Percentiles rank a stretch among this genome's conserved stretches.
Evolutionary conservation across 2,329 filamentous ascomycete genomes (phyloP).

Genomic region (Helminthosporium solani): DNA sequence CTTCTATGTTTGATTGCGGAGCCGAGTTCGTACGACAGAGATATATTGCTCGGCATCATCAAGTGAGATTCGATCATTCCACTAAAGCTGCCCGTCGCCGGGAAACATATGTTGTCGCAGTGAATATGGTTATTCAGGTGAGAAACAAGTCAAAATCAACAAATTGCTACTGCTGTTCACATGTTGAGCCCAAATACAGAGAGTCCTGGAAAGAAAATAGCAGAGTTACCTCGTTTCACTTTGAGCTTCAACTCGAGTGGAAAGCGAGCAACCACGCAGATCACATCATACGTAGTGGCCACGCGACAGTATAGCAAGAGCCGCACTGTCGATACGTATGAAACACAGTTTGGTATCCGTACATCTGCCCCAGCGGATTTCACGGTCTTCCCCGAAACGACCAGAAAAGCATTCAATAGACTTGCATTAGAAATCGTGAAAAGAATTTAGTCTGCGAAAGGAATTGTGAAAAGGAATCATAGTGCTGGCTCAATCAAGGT

Average conservation of each 20-base stretch:
- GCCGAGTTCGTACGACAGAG: too few relatives aligned
- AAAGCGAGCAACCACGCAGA: conserved; percentile 39
- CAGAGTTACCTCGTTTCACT: conserved; percentile 33
- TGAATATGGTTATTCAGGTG: conserved; percentile 49
- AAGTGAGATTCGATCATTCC: too few relatives aligned
- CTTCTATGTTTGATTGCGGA: too few relatives aligned
- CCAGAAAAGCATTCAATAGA: conserved; percentile 28
- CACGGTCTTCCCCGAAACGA: conserved; percentile 21
- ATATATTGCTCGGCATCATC: too few relatives aligned
- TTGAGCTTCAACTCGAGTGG: conserved; percentile 34
- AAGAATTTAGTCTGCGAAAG: too few relatives aligned
- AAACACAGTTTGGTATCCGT: conserved; percentile 55
- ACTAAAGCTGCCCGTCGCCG: conserved; percentile 50
- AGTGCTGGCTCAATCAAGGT: background rate
- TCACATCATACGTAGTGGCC: conserved; percentile 52
- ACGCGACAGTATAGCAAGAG: conserved; percentile 39
- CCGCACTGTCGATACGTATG: conserved; percentile 46
- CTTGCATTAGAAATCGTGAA: conserved; percentile 28
- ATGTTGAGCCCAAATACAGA: conserved; percentile 38
- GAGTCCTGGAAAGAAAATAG: conserved; percentile 29
- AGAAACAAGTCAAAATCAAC: conserved; percentile 46
- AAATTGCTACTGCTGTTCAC: conserved; percentile 46
- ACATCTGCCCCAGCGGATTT: conserved; percentile 35
- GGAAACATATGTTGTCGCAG: conserved; percentile 53
- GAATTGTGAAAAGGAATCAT: conserved; percentile 18